Conservation (phyloP, 352 stramenopile species). For the Phytophthora lateralis region DNA sequence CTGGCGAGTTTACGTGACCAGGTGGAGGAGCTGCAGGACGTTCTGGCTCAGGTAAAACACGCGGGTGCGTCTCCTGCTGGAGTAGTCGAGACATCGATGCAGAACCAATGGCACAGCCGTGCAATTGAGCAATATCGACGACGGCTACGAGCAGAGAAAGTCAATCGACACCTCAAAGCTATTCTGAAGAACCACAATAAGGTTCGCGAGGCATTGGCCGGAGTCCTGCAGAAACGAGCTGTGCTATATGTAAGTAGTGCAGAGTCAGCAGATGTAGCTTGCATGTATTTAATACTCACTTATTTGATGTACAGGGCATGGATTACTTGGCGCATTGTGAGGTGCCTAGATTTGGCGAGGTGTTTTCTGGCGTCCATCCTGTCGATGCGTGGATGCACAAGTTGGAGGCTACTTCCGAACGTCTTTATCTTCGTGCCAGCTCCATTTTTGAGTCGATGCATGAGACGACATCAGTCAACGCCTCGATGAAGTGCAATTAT, state of each 20-base stretch:
- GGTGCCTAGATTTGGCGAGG: background rate
- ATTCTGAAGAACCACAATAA: conserved; percentile 28
- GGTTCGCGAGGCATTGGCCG: conserved; percentile 9
- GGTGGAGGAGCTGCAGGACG: conserved; percentile 16
- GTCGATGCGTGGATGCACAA: conserved; percentile 12
- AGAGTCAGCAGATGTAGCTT: background rate
- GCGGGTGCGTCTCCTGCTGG: background rate
- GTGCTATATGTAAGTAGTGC: conserved; percentile 19
- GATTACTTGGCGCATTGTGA: conserved; percentile 13
- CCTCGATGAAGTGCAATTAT: conserved; percentile 9
- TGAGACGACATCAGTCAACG: background rate
- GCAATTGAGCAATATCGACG: conserved; percentile 17
- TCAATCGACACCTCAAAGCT: conserved; percentile 30
- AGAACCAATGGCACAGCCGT: conserved; percentile 5
- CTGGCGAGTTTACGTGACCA: conserved; percentile 27
- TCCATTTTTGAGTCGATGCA: conserved; percentile 10
- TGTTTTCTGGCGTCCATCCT: background rate
- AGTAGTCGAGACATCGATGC: background rate
- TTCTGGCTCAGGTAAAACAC: conserved; percentile 20
- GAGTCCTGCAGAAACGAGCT: conserved; percentile 23
- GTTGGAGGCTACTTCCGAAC: conserved; percentile 10
- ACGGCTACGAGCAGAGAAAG: conserved; percentile 26
- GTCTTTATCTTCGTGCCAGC: background rate
- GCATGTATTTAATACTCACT: background rate
- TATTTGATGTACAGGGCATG: conserved; percentile 10